Conservation (phyloP, 306 rosid species). For the Gillenia trifoliata region DNA sequence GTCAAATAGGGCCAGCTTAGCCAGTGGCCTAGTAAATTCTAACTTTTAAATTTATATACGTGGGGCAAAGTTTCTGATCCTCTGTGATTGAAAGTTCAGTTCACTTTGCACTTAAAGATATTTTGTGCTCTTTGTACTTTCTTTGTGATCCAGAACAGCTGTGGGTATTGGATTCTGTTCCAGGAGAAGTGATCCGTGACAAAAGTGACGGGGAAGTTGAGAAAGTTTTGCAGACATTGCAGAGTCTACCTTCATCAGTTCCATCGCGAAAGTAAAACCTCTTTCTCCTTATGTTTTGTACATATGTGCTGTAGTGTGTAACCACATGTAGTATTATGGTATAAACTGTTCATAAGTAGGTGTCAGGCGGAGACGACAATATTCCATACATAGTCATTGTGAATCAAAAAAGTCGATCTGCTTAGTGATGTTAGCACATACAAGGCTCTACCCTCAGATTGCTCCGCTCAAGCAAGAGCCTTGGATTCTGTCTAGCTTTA, state of each 20-base stretch:
- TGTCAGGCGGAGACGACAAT: neutral
- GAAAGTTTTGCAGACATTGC: constrained; percentile 61
- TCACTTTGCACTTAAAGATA: constrained; percentile 10
- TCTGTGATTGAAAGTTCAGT: constrained; percentile 8
- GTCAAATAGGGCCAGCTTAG: neutral
- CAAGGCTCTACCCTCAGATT: neutral
- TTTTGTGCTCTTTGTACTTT: neutral
- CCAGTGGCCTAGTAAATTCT: neutral
- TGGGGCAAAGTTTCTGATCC: neutral
- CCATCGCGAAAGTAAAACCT: constrained; percentile 69
- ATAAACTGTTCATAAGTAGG: neutral
- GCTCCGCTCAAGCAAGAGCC: neutral
- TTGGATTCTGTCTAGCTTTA: neutral
- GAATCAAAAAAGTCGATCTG: neutral
- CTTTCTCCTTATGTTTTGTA: constrained; percentile 9
- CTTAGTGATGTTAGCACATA: neutral
- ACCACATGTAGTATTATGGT: neutral
- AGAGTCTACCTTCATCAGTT: constrained; percentile 56
- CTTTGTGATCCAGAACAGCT: constrained; percentile 69
- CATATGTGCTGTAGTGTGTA: neutral
- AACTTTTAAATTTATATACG: neutral
- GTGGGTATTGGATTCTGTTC: constrained; percentile 89
- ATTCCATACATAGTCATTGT: neutral
- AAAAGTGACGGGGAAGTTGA: constrained; percentile 68
- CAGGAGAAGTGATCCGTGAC: constrained; percentile 56